These are phyloP conservation scores for Hyaloperonospora arabidopsidis DNA, from an alignment of 352 stramenopile species.

Conservation along the genomic window DNA sequence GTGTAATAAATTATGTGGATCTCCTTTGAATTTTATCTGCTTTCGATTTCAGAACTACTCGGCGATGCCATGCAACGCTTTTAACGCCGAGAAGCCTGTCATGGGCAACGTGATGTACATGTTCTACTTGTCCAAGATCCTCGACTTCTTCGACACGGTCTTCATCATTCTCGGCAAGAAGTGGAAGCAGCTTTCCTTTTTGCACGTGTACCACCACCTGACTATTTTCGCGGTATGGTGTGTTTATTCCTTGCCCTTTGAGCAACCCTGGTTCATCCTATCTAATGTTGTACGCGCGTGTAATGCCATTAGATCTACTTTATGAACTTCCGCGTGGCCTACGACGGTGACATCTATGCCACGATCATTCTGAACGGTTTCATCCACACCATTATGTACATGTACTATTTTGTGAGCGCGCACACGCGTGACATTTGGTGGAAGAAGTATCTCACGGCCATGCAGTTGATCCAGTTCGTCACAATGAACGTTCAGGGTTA, in stretches of 20 bases:
- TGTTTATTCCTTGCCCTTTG: neutral
- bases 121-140: conserved; percentile 97
- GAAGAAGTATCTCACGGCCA: conserved; percentile 93
- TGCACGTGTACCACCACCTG: conserved; percentile 97
- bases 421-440: conserved; percentile 97
- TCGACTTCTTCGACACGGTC: conserved; percentile 91
- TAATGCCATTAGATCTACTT: conserved; percentile 83
- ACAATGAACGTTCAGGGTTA: conserved; percentile 77
- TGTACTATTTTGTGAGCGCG: conserved; percentile 97
- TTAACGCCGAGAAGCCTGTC: conserved; percentile 82
- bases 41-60: conserved; percentile 57
- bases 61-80: conserved; percentile 89
- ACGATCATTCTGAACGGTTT: conserved; percentile 95
- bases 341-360: conserved; percentile 95
- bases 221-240: conserved; percentile 89
- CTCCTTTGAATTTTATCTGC: neutral
- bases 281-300: conserved; percentile 9
- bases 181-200: conserved; percentile 95
- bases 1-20: no score
- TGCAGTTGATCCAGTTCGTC: conserved; percentile 94
- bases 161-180: conserved; percentile 98
- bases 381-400: conserved; percentile 99
- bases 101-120: conserved; percentile 95
- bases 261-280: neutral
- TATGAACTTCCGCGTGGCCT: conserved; percentile 89